Percentiles rank a stretch among this genome's conserved stretches.
Conservation (phyloP, 345 rosid genomes). For the Brassica napus region Da-Ae NC_063449.1:17646001-17646500, state of each 20-base stretch:
- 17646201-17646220: constrained; percentile 84
- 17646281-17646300: background rate
- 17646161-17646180: constrained; percentile 11
- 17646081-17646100: background rate
- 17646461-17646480: constrained; percentile 63
- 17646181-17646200: constrained; percentile 74
- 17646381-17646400: background rate
- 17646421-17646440: constrained; percentile 56
- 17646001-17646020: background rate
- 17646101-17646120: background rate
- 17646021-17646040: background rate
- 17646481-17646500: constrained; percentile 46
- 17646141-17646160: constrained; percentile 3
- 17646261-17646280: constrained; percentile 53
- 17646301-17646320: background rate
- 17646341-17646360: constrained; percentile 9
- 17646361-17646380: background rate
- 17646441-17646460: constrained; percentile 79
- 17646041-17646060: background rate
- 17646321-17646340: background rate
- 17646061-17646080: background rate
- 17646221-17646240: constrained; percentile 71
- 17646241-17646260: constrained; percentile 59
- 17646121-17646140: background rate
- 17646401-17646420: constrained; percentile 18